Percentiles rank a stretch among this genome's conserved stretches.
Evolutionary conservation across 257 asterid species (phyloP).

Genomic region (Solanum gandarillasii): DNA sequence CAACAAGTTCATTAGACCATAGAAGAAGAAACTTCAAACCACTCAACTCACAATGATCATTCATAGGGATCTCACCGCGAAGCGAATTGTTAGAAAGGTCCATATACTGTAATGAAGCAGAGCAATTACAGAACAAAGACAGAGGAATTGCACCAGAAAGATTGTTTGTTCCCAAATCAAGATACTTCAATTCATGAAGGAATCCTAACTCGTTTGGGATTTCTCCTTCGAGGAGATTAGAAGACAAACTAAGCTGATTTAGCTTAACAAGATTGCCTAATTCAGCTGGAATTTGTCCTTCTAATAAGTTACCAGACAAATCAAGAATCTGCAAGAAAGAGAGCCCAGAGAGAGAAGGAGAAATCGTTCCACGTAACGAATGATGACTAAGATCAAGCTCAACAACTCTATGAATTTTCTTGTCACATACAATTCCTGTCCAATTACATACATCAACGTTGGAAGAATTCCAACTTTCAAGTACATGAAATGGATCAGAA

Average conservation of each 20-base stretch:
- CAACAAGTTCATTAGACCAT: constrained; percentile 62
- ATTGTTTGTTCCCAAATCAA: constrained; percentile 58
- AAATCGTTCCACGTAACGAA: constrained; percentile 46
- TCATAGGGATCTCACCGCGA: constrained; percentile 43
- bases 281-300: constrained; percentile 49
- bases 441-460: constrained; percentile 41
- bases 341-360: constrained; percentile 45
- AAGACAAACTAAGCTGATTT: constrained; percentile 48
- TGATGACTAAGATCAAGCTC: constrained; percentile 54
- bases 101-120: constrained; percentile 38
- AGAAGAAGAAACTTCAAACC: constrained; percentile 58
- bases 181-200: constrained; percentile 37
- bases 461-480: constrained; percentile 42
- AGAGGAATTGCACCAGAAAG: constrained; percentile 49
- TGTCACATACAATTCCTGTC: constrained; percentile 52
- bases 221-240: constrained; percentile 45
- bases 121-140: constrained; percentile 44
- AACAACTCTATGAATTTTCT: constrained; percentile 19
- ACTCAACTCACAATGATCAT: constrained; percentile 27
- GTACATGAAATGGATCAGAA: constrained; percentile 36
- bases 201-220: constrained; percentile 44
- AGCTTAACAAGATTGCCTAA: constrained; percentile 39
- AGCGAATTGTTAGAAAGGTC: constrained; percentile 82
- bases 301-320: constrained; percentile 49
- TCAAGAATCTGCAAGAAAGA: constrained; percentile 48